These are phyloP conservation scores for Clarireedia paspali DNA, from an alignment of 2,329 filamentous ascomycete genomes.

Conservation along the genomic window DNA sequence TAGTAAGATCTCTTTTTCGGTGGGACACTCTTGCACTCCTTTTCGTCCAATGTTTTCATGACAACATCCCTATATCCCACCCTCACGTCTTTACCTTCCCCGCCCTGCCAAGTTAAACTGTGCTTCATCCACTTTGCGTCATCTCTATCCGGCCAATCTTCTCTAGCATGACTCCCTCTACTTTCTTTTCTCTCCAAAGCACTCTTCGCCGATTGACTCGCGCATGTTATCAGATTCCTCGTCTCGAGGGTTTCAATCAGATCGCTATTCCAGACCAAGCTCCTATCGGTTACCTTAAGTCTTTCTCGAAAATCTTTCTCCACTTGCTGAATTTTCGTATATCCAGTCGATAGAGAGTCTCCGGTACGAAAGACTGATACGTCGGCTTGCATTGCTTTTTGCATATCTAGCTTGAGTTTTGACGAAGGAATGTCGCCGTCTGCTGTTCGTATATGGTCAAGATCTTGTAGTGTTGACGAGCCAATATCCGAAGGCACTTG, in stretches of 20 bases:
- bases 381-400: slow-evolving; percentile 96
- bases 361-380: slow-evolving; percentile 95
- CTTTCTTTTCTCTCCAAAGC: slow-evolving; percentile 37
- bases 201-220: slow-evolving; percentile 37
- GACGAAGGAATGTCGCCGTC: slow-evolving; percentile 61
- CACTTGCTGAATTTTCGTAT: slow-evolving; percentile 24
- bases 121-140: slow-evolving; percentile 40
- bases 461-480: slow-evolving; percentile 74
- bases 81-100: slow-evolving; percentile 32
- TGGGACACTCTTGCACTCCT: slow-evolving; percentile 31
- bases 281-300: slow-evolving; percentile 34
- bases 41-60: slow-evolving; percentile 37
- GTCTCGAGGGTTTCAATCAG: slow-evolving; percentile 40
- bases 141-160: slow-evolving; percentile 37
- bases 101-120: slow-evolving; percentile 39
- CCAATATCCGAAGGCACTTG: slow-evolving; percentile 79
- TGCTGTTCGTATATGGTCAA: slow-evolving; percentile 79
- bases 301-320: slow-evolving; percentile 30
- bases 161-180: slow-evolving; percentile 38
- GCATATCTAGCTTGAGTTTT: slow-evolving; percentile 90
- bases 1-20: slow-evolving; percentile 37
- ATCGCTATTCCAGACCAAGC: slow-evolving; percentile 42
- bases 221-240: slow-evolving; percentile 39
- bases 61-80: slow-evolving; percentile 36
- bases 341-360: slow-evolving; percentile 45